phyloP scores from a whole-genome alignment of 2,329 filamentous ascomycete genomes.

The Juglanconis sp. region DNA sequence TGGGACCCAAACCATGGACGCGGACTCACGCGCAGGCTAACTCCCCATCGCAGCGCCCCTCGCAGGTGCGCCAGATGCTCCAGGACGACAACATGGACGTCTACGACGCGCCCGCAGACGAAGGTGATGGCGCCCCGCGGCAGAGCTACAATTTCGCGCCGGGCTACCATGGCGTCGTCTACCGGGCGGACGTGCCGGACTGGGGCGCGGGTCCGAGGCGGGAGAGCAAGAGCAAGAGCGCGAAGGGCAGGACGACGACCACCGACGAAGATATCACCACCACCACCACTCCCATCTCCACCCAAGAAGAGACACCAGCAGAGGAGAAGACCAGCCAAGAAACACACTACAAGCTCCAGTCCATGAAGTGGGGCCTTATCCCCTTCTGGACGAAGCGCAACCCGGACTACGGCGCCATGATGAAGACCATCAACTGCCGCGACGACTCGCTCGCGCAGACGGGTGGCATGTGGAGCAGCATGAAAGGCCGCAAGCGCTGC shows the following conservation, averaged over 20 bases:
- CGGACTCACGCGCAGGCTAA: neutral
- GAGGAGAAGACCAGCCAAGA: conserved; percentile 17
- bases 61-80: conserved; percentile 70
- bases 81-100: conserved; percentile 72
- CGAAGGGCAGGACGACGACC: conserved; percentile 19
- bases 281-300: neutral
- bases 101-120: conserved; percentile 68
- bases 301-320: neutral
- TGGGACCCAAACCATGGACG: too few relatives aligned
- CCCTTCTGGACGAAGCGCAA: conserved; percentile 90
- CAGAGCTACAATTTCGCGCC: conserved; percentile 93
- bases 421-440: conserved; percentile 93
- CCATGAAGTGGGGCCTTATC: conserved; percentile 94
- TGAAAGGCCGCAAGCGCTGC: conserved; percentile 88
- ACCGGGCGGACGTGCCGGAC: conserved; percentile 70
- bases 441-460: conserved; percentile 77
- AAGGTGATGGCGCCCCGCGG: conserved; percentile 56
- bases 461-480: conserved; percentile 83
- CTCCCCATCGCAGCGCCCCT: conserved; percentile 58
- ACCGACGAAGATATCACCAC: neutral
- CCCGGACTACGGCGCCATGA: conserved; percentile 71
- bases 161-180: conserved; percentile 79
- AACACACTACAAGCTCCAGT: conserved; percentile 75
- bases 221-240: conserved; percentile 22
- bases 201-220: conserved; percentile 47